phyloP scores from a whole-genome alignment of 2,329 filamentous ascomycete species.

The Xylariaceae sp. region DNA sequence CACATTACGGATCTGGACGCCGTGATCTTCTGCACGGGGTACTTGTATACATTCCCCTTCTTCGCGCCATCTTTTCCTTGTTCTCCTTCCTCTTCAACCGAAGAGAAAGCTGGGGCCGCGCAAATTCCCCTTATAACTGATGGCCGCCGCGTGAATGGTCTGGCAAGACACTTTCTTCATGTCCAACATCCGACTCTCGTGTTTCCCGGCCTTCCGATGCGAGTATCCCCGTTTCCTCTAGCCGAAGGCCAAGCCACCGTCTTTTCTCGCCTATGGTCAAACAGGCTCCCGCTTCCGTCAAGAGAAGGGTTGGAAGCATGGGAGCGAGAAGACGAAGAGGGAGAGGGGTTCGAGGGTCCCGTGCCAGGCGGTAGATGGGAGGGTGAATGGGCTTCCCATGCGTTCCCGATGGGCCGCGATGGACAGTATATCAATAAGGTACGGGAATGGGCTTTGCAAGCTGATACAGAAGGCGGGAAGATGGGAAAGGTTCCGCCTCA shows the following conservation, averaged over 20 bases:
- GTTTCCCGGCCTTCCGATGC: conserved; percentile 72
- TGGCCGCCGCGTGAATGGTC: conserved; percentile 64
- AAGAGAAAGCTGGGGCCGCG: too few species aligned
- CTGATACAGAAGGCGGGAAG: conserved; percentile 27
- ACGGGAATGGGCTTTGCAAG: conserved; percentile 56
- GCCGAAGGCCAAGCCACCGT: conserved; percentile 76
- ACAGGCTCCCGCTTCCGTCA: conserved; percentile 61
- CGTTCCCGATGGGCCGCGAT: conserved; percentile 55
- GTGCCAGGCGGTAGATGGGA: conserved; percentile 43
- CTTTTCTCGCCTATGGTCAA: conserved; percentile 73
- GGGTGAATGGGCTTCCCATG: conserved; percentile 45
- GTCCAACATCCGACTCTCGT: conserved; percentile 71
- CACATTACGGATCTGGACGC: conserved; percentile 69
- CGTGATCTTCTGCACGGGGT: conserved; percentile 85
- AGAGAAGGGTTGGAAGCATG: conserved; percentile 62
- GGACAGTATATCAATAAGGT: conserved; percentile 66
- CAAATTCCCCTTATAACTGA: conserved; percentile 62
- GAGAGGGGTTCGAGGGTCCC: conserved; percentile 51
- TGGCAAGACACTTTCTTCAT: conserved; percentile 79
- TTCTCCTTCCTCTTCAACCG: too few species aligned
- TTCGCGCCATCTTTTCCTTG: conserved; percentile 24
- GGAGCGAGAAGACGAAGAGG: conserved; percentile 55
- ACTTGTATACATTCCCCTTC: conserved; percentile 82
- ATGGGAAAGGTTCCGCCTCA: conserved; percentile 63
- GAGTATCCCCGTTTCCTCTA: conserved; percentile 83